Base-by-base conservation (phyloP, 148 eudicot genomes). In the Suaeda aralocaspica region DNA sequence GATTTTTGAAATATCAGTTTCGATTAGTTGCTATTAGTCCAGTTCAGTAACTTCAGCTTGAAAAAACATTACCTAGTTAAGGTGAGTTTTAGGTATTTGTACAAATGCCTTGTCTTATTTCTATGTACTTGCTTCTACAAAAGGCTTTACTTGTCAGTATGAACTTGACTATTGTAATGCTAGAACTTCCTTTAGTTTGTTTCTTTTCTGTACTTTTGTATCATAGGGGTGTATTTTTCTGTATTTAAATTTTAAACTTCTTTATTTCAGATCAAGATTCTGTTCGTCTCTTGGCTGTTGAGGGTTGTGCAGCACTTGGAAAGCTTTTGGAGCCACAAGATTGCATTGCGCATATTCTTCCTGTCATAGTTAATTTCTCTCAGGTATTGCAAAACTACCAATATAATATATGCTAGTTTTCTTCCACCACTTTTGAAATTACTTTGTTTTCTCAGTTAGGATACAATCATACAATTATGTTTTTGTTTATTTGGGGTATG, bases 241-340 rank as follows among this genome's bases (percentile, higher is more conserved):
- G 42, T 57, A 28, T 67, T 45, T 21, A 60, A 49, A 30, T 65
- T 16, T 63, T 6, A 14, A 26, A 60, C 29, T 19, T 74, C 1
- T 74, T 67, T 74, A 34, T 74, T 74, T 69, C 83, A 94, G 98
- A 94, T 76, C 98, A 94, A 78, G 98, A 94, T 82, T 94, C 98
- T 79, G 98, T 94, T 39, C 97, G 97, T 61, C 79, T 94, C 39
- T 84, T 94, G 76, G 97, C 98, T 80, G 98, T 94, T 67, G 98
- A 94, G 78, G 96, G 92, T n/a, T 91, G 98, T 82, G 98, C 98
- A 57, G 92, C 97, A 64, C 91, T 94, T 73, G 98, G 98, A 49
- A 94, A 94, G 85, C 82, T 91, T 83, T 78, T 94, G 84, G 96
- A 91, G 77, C 96, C 96, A 21, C 87, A 91, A 74, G 98, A 94